Conservation (phyloP, 140 eudicot genomes). For the Stevia rebaudiana region DNA sequence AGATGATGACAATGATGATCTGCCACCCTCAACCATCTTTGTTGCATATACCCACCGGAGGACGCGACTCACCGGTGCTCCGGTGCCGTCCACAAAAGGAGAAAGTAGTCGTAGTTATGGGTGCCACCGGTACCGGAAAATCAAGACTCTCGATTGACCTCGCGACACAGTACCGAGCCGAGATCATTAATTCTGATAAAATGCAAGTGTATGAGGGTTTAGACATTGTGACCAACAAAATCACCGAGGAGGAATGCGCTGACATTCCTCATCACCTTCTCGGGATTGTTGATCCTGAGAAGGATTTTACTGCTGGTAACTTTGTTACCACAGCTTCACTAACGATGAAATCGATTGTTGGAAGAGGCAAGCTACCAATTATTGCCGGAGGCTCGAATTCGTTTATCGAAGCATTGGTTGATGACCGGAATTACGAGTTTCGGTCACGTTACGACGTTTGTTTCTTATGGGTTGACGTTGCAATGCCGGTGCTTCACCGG, state of each 20-base stretch:
- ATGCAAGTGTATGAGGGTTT: slow-evolving; percentile 8
- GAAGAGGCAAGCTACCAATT: background rate
- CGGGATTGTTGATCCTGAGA: background rate
- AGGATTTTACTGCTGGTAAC: background rate
- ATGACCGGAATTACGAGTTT: background rate
- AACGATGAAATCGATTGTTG: background rate
- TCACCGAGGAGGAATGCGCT: background rate
- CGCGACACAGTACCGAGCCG: background rate
- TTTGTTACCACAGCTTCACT: background rate
- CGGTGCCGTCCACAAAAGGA: slow-evolving; percentile 43
- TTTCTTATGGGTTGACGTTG: background rate
- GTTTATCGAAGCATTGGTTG: background rate
- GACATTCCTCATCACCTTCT: slow-evolving; percentile 4
- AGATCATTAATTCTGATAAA: background rate
- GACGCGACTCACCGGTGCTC: slow-evolving; percentile 23
- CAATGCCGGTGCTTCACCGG: slow-evolving; percentile 1
- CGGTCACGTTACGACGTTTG: slow-evolving; percentile 3
- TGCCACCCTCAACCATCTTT: slow-evolving; percentile 40
- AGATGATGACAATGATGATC: slow-evolving; percentile 25
- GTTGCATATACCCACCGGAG: slow-evolving; percentile 36
- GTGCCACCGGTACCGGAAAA: slow-evolving; percentile 33
- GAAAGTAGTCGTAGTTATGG: slow-evolving; percentile 82
- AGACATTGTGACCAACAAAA: background rate
- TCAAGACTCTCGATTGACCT: slow-evolving; percentile 1
- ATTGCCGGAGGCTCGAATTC: slow-evolving; percentile 9